Conservation (phyloP, 768 basidiomycete species). For the Tylopilus cervinicoccineus region DNA sequence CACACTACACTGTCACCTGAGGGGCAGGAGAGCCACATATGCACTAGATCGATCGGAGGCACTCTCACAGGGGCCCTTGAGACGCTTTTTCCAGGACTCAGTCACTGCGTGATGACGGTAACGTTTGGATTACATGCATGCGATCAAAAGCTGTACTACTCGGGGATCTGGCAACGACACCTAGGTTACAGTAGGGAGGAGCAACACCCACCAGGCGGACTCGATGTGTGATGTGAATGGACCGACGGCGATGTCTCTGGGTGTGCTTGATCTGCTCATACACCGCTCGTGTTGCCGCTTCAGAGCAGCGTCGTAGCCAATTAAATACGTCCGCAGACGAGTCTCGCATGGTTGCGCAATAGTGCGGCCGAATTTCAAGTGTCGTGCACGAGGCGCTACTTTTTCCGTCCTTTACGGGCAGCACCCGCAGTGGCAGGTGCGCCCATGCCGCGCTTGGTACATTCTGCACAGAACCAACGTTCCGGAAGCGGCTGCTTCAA, state of each 20-base stretch:
- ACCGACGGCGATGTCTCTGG: not conserved
- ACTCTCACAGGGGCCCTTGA: constrained; percentile 10
- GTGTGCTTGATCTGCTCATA: not conserved
- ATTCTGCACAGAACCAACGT: constrained; percentile 58
- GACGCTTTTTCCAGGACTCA: no score
- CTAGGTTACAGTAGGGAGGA: not conserved
- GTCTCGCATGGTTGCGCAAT: not conserved
- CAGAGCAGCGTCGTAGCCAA: not conserved
- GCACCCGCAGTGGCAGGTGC: constrained; percentile 24
- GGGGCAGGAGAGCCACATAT: not conserved
- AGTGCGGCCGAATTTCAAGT: not conserved
- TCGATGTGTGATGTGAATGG: not conserved
- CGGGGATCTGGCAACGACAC: not conserved
- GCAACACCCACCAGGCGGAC: not conserved
- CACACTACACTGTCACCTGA: constrained; percentile 1
- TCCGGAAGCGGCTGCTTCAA: constrained; percentile 55
- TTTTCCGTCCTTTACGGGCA: constrained; percentile 41
- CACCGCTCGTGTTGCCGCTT: not conserved
- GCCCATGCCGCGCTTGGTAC: constrained; percentile 37
- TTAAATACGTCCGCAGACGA: constrained; percentile 1
- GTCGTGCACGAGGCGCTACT: constrained; percentile 21
- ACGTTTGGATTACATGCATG: not conserved
- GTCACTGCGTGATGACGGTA: constrained; percentile 1
- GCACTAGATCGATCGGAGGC: constrained; percentile 2
- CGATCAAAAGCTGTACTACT: constrained; percentile 2